Base-by-base conservation (phyloP, 129 eudicot genomes). In the Flaveria trinervia region DNA sequence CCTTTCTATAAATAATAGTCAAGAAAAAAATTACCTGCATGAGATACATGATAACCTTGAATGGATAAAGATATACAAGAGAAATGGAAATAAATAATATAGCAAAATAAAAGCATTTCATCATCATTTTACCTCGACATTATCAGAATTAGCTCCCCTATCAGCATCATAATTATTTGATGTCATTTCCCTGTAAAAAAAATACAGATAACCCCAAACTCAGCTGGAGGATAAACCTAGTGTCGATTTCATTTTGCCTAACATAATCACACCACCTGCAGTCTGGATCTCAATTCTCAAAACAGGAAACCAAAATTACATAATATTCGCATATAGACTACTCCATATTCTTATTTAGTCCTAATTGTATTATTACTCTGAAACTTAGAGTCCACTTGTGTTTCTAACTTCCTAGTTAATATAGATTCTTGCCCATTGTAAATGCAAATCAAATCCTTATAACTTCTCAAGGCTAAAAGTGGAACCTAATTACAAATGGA, bases 161-260 rank as follows among this genome's bases (percentile, higher is more conserved):
- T 82, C 90, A 74, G 64, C 87, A 69, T 78, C 80, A 48, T 44
- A 17, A 59, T 5, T 36, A 36, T 79, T 73, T 44, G 61, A 72
- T 45, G 57, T 33, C 96, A 90, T 90, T 17, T 82, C 55, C 92
- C 88, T 82, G 41, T 3, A 84, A 67, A 73, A 44, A 15, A 68
- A 79, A 70, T 33, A 10, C 36, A 39, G 48, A 62, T 62, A 62
- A 33, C 62, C 72, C 75, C 60, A 71, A 72, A 55, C 68, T 39
- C 71, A 36, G 26, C 48, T n/a, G 60, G 45, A 28, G 22, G 20
- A 28, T 62, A 28, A 45, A 62, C 68, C 45, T 14, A 30, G 9
- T 62, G 9, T 14, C 11, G 20, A 28, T 62, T 26, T 62, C 44
- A 62, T 13, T 28, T 28, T 17, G 18, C 20, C 43, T 28, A 60